Percentiles rank a stretch among this genome's conserved stretches.
Conservation (phyloP, 169 alveolate species). For the Plasmodium relictum region DNA sequence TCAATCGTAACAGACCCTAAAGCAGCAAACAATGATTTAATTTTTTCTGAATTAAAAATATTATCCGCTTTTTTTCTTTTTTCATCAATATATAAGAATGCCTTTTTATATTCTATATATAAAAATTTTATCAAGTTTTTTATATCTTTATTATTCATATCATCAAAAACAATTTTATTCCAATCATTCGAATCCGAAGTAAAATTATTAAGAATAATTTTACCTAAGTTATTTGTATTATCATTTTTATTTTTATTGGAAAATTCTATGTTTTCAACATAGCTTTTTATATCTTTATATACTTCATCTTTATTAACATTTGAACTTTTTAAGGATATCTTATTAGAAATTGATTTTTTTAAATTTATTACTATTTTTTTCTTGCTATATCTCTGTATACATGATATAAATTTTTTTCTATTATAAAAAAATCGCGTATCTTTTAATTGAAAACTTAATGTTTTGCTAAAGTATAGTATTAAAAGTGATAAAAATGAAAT, state of each 20-base stretch:
- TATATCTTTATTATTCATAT: constrained; percentile 53
- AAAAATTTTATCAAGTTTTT: constrained; percentile 41
- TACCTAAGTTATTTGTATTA: constrained; percentile 15
- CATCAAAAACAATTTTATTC: constrained; percentile 39
- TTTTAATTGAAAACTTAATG: constrained; percentile 64
- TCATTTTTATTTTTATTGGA: constrained; percentile 26
- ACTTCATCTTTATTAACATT: constrained; percentile 36
- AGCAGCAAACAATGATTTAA: constrained; percentile 49
- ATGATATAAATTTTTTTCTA: constrained; percentile 17
- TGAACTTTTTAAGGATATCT: constrained; percentile 16
- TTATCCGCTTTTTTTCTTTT: constrained; percentile 25
- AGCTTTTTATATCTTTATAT: constrained; percentile 47
- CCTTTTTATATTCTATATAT: constrained; percentile 48
- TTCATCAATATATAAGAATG: constrained; percentile 40
- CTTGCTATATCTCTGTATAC: constrained; percentile 8
- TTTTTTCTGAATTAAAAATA: constrained; percentile 36
- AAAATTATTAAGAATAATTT: constrained; percentile 22
- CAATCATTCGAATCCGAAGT: constrained; percentile 33
- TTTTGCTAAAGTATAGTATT: constrained; percentile 11
- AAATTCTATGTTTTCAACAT: constrained; percentile 15
- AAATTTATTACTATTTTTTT: constrained; percentile 30
- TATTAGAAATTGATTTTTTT: constrained; percentile 27
- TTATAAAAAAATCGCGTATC: constrained; percentile 29
- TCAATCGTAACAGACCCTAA: constrained; percentile 38
- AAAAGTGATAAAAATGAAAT: constrained; percentile 19